These are phyloP conservation scores for Trichoderma polysporum DNA, from an alignment of 2,329 filamentous ascomycete species.

Conservation along the genomic window DNA sequence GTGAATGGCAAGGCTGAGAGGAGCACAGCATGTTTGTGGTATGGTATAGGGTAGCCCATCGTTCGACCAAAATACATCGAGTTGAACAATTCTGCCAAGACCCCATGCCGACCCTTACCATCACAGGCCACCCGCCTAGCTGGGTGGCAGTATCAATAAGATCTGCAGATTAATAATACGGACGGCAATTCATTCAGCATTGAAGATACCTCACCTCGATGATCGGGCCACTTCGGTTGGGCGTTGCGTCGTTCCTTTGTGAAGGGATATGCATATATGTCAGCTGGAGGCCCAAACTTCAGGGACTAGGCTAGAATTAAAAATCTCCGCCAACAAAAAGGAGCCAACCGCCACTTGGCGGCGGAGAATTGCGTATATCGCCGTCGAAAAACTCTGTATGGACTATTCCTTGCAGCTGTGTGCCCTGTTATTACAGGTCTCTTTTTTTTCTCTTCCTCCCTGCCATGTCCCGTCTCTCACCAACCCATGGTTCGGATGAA, in stretches of 20 bases:
- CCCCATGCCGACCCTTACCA: not conserved
- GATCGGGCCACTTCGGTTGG: not conserved
- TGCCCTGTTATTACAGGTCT: not conserved
- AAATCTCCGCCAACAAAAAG: conserved; percentile 6
- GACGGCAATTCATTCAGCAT: not conserved
- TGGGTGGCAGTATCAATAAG: not conserved
- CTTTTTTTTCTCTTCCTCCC: not conserved
- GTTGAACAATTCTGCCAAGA: not conserved
- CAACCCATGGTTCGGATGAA: not conserved
- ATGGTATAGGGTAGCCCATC: not conserved
- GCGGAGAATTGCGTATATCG: conserved; percentile 16
- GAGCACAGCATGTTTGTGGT: not conserved
- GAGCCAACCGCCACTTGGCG: not conserved
- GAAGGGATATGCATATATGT: not conserved
- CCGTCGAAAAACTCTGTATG: not conserved
- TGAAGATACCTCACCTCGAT: not conserved
- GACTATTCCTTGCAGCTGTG: not conserved
- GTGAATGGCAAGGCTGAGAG: not conserved
- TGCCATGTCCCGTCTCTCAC: not conserved
- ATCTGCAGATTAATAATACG: not conserved
- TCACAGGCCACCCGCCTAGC: not conserved
- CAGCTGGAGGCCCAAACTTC: not conserved
- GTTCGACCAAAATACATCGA: not conserved
- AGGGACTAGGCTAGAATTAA: not conserved
- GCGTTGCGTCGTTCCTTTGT: not conserved